Evolutionary conservation across 331 rosid genomes (phyloP).

Genomic region (Malus hybrid): DNA sequence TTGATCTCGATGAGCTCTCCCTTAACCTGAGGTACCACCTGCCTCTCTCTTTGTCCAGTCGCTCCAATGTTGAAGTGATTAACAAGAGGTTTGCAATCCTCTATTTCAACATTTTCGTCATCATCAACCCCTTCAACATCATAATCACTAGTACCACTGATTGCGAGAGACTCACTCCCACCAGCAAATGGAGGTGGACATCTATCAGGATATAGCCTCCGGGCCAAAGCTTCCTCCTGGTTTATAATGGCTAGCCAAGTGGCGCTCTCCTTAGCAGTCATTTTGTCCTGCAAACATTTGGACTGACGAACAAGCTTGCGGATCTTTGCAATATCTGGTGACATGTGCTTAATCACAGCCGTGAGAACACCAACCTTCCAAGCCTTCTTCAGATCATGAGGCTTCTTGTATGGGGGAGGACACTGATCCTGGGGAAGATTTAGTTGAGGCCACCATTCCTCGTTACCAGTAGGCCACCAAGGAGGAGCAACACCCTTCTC

Average conservation of each 20-base stretch:
- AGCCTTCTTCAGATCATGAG: constrained; percentile 49
- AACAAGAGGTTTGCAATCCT: constrained; percentile 17
- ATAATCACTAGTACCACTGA: constrained; percentile 29
- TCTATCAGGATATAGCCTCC: constrained; percentile 27
- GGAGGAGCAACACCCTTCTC: constrained; percentile 48
- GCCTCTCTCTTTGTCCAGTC: constrained; percentile 14
- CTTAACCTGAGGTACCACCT: constrained; percentile 14
- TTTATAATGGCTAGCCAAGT: constrained; percentile 45
- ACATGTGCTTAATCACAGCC: constrained; percentile 46
- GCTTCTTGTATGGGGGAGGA: constrained; percentile 47
- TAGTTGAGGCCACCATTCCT: constrained; percentile 39
- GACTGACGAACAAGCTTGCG: constrained; percentile 43
- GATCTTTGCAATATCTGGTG: constrained; percentile 35
- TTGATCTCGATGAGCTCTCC: constrained; percentile 26
- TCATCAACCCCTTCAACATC: constrained; percentile 36
- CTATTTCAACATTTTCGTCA: constrained; percentile 17
- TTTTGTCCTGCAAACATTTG: constrained; percentile 45
- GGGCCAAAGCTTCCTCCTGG: constrained; percentile 40
- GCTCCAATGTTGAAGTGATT: constrained; percentile 8
- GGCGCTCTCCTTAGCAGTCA: constrained; percentile 50
- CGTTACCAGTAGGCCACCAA: constrained; percentile 40
- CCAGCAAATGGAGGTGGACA: constrained; percentile 22
- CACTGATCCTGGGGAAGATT: constrained; percentile 31
- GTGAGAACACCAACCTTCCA: constrained; percentile 46
- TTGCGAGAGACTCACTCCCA: constrained; percentile 20